A percentile compares a stretch with the other conserved stretches of the same genome.
These are phyloP conservation scores for Aspergillus tubingensis DNA, from an alignment of 2,329 filamentous ascomycete genomes.

Conservation along the genomic window DNA sequence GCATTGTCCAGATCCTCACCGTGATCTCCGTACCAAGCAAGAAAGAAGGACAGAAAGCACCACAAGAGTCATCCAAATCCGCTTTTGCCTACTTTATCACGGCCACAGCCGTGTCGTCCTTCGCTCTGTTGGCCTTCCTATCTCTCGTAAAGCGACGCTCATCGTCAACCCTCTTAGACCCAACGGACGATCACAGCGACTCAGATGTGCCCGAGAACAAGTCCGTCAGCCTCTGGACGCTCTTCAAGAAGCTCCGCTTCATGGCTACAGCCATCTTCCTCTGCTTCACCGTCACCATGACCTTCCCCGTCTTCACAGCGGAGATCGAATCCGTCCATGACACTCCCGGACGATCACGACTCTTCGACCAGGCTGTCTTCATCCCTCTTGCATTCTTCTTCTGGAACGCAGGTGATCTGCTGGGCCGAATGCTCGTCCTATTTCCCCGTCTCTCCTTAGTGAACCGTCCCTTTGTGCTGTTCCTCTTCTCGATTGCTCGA, in stretches of 20 bases:
- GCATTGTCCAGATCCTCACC: conserved; percentile 80
- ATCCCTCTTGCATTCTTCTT: conserved; percentile 88
- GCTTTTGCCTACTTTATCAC: conserved; percentile 92
- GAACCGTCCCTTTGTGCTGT: conserved; percentile 66
- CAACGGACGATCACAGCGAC: conserved; percentile 33
- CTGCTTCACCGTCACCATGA: conserved; percentile 85
- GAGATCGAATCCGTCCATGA: conserved; percentile 59
- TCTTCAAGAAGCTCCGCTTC: conserved; percentile 79
- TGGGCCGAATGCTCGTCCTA: conserved; percentile 70
- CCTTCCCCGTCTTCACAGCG: conserved; percentile 88
- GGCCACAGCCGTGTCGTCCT: conserved; percentile 72
- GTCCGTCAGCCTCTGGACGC: conserved; percentile 60
- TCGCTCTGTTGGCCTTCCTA: conserved; percentile 71
- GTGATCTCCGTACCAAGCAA: conserved; percentile 66
- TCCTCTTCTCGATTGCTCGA: conserved; percentile 66
- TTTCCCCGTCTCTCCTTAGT: conserved; percentile 59
- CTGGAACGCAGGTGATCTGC: conserved; percentile 88
- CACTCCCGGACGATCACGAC: conserved; percentile 50
- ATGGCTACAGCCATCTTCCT: conserved; percentile 74
- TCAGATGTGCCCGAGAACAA: conserved; percentile 31
- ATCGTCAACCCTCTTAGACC: background rate
- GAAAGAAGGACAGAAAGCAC: conserved; percentile 38
- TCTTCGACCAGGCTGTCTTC: conserved; percentile 71
- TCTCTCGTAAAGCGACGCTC: conserved; percentile 63
- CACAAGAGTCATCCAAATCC: conserved; percentile 61